A percentile compares a stretch with the other conserved stretches of the same genome.
These are phyloP conservation scores for Leucosporidium creatinivorum DNA, from an alignment of 768 basidiomycete genomes.

Conservation along the genomic window DNA sequence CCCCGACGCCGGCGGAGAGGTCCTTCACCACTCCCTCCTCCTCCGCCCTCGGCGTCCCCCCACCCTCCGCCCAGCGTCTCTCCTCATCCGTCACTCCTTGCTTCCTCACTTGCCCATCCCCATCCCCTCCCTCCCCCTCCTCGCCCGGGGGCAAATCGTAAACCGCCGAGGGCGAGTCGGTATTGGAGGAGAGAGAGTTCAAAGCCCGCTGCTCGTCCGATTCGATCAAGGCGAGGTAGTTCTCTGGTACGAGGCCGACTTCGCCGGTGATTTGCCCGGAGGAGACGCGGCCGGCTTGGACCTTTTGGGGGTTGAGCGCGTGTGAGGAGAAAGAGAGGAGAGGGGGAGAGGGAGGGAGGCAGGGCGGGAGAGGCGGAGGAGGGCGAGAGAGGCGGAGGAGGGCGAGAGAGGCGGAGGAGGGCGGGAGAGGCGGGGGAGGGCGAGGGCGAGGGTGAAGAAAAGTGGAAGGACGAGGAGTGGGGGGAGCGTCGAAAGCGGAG, in stretches of 20 bases:
- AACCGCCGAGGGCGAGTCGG: too few relatives aligned
- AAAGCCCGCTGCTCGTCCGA: not conserved
- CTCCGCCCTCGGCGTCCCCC: too few relatives aligned
- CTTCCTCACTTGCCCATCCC: too few relatives aligned
- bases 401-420: not conserved
- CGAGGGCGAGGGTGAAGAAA: too few relatives aligned
- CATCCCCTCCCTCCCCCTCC: too few relatives aligned
- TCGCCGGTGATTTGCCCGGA: slow-evolving; percentile 12
- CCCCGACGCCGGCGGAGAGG: too few relatives aligned
- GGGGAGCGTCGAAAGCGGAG: not conserved
- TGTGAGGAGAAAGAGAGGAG: not conserved
- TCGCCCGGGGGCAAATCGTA: too few relatives aligned
- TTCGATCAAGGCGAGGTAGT: slow-evolving; percentile 20
- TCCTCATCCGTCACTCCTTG: too few relatives aligned
- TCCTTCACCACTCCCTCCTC: too few relatives aligned
- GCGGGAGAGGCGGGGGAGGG: not conserved
- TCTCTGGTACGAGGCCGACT: slow-evolving; percentile 29
- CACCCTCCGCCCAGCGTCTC: too few relatives aligned
- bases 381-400: not conserved
- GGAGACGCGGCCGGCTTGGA: slow-evolving; percentile 26
- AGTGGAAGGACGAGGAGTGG: not conserved
- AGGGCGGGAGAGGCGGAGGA: not conserved
- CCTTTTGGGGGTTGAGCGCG: slow-evolving; percentile 3
- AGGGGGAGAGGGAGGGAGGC: not conserved
- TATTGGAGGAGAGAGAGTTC: too few relatives aligned